Base-by-base conservation (phyloP, 129 eudicot genomes). In the Rutidosis leptorrhynchoides region DNA sequence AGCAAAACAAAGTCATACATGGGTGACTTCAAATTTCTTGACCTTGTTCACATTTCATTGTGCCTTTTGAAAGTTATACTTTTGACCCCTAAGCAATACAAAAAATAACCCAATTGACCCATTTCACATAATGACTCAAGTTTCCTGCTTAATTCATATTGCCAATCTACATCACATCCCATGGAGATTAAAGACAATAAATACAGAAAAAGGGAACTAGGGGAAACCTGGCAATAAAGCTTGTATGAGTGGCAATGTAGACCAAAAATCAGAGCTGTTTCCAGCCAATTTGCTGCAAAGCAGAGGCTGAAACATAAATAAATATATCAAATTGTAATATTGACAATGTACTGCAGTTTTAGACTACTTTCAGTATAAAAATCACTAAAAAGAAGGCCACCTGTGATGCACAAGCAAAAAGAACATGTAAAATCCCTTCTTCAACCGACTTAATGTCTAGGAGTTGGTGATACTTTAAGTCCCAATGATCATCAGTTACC, bases 161-260 rank as follows among this genome's bases (percentile, higher is more conserved):
- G 4, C 40, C 8, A 33, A 7, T 33, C 40, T 33, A 33, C 40
- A n/a, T n/a, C n/a, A n/a, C n/a, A n/a, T n/a, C n/a, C n/a, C n/a
- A n/a, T n/a, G 15, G 10, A 30, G 8, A 30, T 30, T 30, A 29
- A 29, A 29, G 32, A 29, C 5, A 9, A 30, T 30, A 30, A 30
- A 30, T 30, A 9, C 35, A 30, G 35, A 30, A 30, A 30, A 6
- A 30, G 6, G 35, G 35, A 30, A 1, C 35, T n/a, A n/a, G n/a
- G n/a, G n/a, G n/a, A n/a, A n/a, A 93, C 98, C 98, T 93, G 98
- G 98, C 69, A 93, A 80, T 65, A 88, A 79, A 51, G 96, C 96
- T 78, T 93, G 98, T 76, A 93, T 70, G 66, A 93, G 86, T 56
- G 98, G 95, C 77, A 93, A 68, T 48, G 95, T 82, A 43, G 80